Evolutionary conservation across 768 basidiomycete species (phyloP).

Genomic region (Boletellus ananiceps): DNA sequence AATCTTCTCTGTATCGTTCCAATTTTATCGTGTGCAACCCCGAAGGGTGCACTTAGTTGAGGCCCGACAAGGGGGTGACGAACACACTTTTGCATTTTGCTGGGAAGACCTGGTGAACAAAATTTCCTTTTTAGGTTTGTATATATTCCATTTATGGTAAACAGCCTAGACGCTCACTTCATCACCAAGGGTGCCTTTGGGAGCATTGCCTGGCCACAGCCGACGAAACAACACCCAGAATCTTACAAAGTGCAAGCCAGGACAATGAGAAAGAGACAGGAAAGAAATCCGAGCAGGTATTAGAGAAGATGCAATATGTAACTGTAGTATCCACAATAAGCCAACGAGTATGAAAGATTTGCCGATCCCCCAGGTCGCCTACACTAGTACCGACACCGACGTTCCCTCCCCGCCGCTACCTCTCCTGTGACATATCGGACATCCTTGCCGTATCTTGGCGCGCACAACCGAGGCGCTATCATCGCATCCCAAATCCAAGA

Average conservation of each 20-base stretch:
- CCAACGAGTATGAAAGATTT: too few relatives aligned
- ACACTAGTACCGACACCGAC: too few relatives aligned
- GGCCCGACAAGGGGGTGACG: accelerated
- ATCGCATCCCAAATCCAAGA: neutral
- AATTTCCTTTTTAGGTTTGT: slow-evolving; percentile 4
- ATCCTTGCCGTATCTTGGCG: slow-evolving; percentile 59
- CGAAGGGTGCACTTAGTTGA: slow-evolving; percentile 60
- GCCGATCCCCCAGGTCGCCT: too few relatives aligned
- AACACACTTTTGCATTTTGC: slow-evolving; percentile 19
- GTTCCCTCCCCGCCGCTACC: slow-evolving; percentile 15
- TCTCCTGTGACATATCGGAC: slow-evolving; percentile 70
- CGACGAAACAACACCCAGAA: too few relatives aligned
- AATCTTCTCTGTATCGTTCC: slow-evolving; percentile 99
- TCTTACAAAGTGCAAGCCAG: too few relatives aligned
- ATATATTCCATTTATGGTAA: neutral
- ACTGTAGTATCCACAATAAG: too few relatives aligned
- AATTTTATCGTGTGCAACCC: slow-evolving; percentile 97
- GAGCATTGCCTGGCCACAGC: too few relatives aligned
- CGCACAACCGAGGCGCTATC: slow-evolving; percentile 66
- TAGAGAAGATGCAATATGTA: too few relatives aligned
- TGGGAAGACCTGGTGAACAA: slow-evolving; percentile 2
- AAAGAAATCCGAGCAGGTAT: slow-evolving; percentile 7
- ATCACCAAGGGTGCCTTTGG: too few relatives aligned
- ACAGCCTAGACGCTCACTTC: too few relatives aligned
- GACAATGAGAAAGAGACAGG: neutral